Percentiles rank a stretch among this genome's conserved stretches.
Conservation (phyloP, 345 rosid genomes). For the Hirschfeldia incana region DNA sequence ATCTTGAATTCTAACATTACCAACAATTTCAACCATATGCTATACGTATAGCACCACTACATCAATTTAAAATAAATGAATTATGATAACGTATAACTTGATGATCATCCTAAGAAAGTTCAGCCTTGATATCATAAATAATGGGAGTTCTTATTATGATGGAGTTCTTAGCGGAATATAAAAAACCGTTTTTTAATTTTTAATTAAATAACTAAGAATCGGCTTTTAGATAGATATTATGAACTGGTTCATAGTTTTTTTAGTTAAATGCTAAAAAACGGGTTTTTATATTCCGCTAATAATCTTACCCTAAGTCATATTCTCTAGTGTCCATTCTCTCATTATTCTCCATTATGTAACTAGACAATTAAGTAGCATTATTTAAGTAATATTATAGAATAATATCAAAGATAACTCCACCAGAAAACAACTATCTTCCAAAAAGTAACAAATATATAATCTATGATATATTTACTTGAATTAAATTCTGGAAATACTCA, state of each 20-base stretch:
- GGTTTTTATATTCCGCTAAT: too few relatives aligned
- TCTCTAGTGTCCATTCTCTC: conserved; percentile 43
- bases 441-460: conserved; percentile 9
- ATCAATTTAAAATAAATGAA: conserved; percentile 13
- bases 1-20: conserved; percentile 29
- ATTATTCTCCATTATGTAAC: conserved; percentile 41
- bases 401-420: conserved; percentile 26
- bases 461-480: conserved; percentile 10
- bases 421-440: conserved; percentile 22
- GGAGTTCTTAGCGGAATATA: too few relatives aligned
- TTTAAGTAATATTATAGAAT: conserved; percentile 8
- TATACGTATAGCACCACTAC: not conserved
- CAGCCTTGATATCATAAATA: conserved; percentile 5
- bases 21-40: conserved; percentile 15
- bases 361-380: conserved; percentile 28
- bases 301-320: conserved; percentile 6
- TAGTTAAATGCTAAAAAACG: too few relatives aligned
- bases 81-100: not conserved
- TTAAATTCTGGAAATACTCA: conserved; percentile 13
- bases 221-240: too few relatives aligned
- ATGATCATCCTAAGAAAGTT: conserved; percentile 32
- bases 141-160: too few relatives aligned
- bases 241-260: too few relatives aligned
- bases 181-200: too few relatives aligned
- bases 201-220: too few relatives aligned